Conservation (phyloP, 2,329 filamentous ascomycete genomes). For the Stachybotrys echinatus region DNA sequence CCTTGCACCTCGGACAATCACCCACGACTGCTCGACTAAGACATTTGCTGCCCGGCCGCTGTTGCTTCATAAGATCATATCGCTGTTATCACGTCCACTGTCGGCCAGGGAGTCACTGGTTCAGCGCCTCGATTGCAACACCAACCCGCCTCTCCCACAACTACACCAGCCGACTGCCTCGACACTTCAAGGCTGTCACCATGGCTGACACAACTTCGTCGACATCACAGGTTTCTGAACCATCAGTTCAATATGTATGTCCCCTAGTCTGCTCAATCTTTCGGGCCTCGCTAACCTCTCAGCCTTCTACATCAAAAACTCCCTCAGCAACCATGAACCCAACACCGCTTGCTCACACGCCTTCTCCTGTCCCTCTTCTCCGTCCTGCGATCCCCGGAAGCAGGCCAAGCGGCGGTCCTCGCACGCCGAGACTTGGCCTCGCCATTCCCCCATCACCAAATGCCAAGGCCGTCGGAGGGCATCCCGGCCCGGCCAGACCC, state of each 20-base stretch:
- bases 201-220: slow-evolving; percentile 16
- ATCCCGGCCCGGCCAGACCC: slow-evolving; percentile 34
- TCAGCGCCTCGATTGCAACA: not conserved
- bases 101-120: not conserved
- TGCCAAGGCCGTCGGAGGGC: slow-evolving; percentile 66
- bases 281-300: not conserved
- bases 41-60: too few species aligned
- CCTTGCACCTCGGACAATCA: not conserved
- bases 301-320: slow-evolving; percentile 13
- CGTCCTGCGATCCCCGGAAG: slow-evolving; percentile 75
- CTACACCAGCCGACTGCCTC: not conserved
- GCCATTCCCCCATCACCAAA: slow-evolving; percentile 86
- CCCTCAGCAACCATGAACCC: not conserved
- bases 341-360: slow-evolving; percentile 52
- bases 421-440: slow-evolving; percentile 75
- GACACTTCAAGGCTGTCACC: slow-evolving; percentile 2
- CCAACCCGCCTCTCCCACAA: not conserved
- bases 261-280: not conserved
- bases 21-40: too few species aligned
- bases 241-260: slow-evolving; percentile 16
- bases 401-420: slow-evolving; percentile 50
- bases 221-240: slow-evolving; percentile 11
- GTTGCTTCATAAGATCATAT: too few species aligned
- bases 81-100: too few species aligned
- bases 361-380: slow-evolving; percentile 73